These are phyloP conservation scores for Candida ortonii DNA, from an alignment of 805 yeast species.

Conservation along the genomic window DNA sequence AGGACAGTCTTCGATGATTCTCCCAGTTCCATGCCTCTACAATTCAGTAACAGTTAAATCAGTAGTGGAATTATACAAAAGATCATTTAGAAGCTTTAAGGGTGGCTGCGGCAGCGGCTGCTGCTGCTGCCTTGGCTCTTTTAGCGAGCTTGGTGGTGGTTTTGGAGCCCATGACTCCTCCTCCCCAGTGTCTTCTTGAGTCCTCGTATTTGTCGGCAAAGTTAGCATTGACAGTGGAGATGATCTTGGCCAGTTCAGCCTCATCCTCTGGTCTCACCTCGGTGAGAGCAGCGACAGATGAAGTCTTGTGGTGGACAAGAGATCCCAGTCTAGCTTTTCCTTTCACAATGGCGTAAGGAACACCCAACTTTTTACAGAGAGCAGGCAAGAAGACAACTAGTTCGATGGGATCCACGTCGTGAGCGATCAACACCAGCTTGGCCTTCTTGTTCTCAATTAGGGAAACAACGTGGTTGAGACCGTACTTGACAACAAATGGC, in stretches of 20 bases:
- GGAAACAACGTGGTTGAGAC: constrained; percentile 98
- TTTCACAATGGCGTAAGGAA: constrained; percentile 97
- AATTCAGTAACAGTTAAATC: too few species aligned
- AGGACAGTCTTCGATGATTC: too few species aligned
- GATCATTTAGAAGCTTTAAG: constrained; percentile 2
- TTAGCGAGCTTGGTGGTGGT: constrained; percentile 82
- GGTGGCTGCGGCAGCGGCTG: constrained; percentile 57
- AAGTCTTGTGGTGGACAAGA: constrained; percentile 94
- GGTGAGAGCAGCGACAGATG: constrained; percentile 95
- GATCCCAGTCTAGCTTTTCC: constrained; percentile 99
- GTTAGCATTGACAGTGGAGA: constrained; percentile 92
- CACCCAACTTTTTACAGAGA: constrained; percentile 98
- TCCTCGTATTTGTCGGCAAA: constrained; percentile 93
- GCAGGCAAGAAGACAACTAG: constrained; percentile 97
- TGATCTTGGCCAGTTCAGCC: constrained; percentile 88
- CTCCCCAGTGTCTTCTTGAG: constrained; percentile 99
- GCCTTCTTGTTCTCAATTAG: constrained; percentile 98
- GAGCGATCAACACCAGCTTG: constrained; percentile 93
- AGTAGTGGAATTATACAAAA: too few species aligned
- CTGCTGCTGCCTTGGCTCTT: constrained; percentile 51
- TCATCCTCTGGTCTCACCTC: constrained; percentile 95
- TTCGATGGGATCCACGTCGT: constrained; percentile 99
- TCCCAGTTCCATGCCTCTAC: too few species aligned
- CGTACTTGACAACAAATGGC: constrained; percentile 96
- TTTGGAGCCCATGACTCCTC: constrained; percentile 97